phyloP scores from a whole-genome alignment of 1,284 basidiomycete species.

The Microbotryum silenes-acaulis region DNA sequence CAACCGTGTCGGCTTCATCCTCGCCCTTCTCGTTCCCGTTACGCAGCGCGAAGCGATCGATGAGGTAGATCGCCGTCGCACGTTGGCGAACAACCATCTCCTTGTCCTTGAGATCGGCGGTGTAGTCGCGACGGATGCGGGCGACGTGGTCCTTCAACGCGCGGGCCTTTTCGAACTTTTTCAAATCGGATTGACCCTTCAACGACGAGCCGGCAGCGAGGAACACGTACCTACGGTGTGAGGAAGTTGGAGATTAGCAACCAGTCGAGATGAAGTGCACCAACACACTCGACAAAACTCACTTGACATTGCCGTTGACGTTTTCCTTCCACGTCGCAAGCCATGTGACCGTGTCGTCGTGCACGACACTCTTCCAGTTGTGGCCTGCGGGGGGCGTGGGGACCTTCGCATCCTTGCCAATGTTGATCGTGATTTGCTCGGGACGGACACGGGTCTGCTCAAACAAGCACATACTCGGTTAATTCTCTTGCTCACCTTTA shows the following conservation, averaged over 20 bases:
- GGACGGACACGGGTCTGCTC: slow-evolving; percentile 70
- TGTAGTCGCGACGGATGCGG: slow-evolving; percentile 78
- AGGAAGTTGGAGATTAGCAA: not conserved
- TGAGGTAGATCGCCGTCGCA: slow-evolving; percentile 95
- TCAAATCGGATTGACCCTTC: slow-evolving; percentile 92
- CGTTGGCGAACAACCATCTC: slow-evolving; percentile 87
- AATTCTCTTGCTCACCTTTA: not conserved
- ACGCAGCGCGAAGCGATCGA: slow-evolving; percentile 87
- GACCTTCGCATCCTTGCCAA: slow-evolving; percentile 62
- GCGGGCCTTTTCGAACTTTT: slow-evolving; percentile 92
- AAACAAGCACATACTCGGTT: not conserved
- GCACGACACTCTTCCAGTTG: slow-evolving; percentile 50
- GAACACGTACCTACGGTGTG: slow-evolving; percentile 75
- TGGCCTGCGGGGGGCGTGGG: slow-evolving; percentile 46
- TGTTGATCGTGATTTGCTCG: slow-evolving; percentile 91
- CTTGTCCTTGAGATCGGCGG: slow-evolving; percentile 72
- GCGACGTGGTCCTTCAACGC: slow-evolving; percentile 88
- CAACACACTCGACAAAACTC: not conserved
- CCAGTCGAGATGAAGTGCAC: not conserved
- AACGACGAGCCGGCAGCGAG: slow-evolving; percentile 84
- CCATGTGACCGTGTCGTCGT: slow-evolving; percentile 95
- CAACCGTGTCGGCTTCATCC: slow-evolving; percentile 94
- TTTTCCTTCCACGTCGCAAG: slow-evolving; percentile 89
- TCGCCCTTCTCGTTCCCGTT: slow-evolving; percentile 98
- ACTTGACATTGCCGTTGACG: slow-evolving; percentile 38